Base-by-base conservation (phyloP, 2,329 filamentous ascomycete species). In the Diaporthe sp. region DNA sequence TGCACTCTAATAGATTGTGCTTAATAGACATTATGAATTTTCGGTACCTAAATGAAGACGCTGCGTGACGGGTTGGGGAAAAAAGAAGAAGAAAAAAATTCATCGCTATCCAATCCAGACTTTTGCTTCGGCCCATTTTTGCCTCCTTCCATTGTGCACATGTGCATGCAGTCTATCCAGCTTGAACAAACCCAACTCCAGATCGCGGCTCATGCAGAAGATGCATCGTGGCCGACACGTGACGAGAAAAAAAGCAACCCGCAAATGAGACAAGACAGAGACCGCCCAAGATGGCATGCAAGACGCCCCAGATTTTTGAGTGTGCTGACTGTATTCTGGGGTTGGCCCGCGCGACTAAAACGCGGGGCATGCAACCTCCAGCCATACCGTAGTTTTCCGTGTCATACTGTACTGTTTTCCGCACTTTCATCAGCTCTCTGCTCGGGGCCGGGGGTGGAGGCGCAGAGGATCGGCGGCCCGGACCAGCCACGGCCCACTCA, bases 21-120 rank as follows among this genome's bases (percentile, higher is more conserved):
- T 53, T 9, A 55, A 42, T 70, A 70, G 34, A 70, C 65, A 70
- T 70, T 70, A 70, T 42, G 49, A 42, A 53, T 68, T 68, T 68
- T 68, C n/a, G 34, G 13, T 55, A 46, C n/a, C n/a, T 28, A 70
- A 28, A 70, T 42, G 15, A 70, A 53, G 25, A n/a, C 65, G 49
- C 65, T 55, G 65, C 65, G 49, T 55, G 62, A 51, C 31, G 9
- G 7, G 9, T 34, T 5, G 25, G 42, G 25, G 39, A 22, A 2
- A 34, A 51, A 22, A 28, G 12, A 53, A 19, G 7, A 34, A 25
- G 12, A 70, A 10, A 34, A 34, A 8, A 34, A 34, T 34, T 34
- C n/a, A 37, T 44, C n/a, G 31, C 44, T 68, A 9, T 28, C 34
- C 44, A 37, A 55, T 42, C 34, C 65, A 70, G 55, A 55, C 49